phyloP scores from a whole-genome alignment of 345 rosid genomes.

The Erysimum cheiranthoides region DNA sequence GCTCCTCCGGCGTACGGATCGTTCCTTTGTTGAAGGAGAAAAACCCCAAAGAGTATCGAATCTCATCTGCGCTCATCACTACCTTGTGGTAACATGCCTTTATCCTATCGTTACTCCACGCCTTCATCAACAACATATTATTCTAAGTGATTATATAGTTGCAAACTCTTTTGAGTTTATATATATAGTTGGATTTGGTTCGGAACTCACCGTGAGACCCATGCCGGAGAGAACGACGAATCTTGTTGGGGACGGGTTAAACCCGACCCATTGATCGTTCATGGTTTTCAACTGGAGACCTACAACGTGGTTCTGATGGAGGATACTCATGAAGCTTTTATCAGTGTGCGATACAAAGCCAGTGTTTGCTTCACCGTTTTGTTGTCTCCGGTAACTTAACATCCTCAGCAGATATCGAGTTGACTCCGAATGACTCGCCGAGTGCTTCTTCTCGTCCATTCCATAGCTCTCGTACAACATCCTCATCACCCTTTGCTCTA shows the following conservation, averaged over 20 bases:
- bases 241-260: conserved; percentile 57
- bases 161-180: no score
- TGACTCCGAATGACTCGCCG: conserved; percentile 47
- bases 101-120: conserved; percentile 75
- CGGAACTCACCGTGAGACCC: conserved; percentile 57
- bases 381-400: conserved; percentile 52
- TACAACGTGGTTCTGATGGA: conserved; percentile 61
- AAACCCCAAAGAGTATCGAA: conserved; percentile 57
- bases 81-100: conserved; percentile 63
- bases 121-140: conserved; percentile 43
- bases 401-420: conserved; percentile 59
- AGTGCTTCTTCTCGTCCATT: conserved; percentile 45
- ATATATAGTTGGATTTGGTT: background rate
- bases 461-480: conserved; percentile 75
- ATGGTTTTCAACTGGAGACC: conserved; percentile 59
- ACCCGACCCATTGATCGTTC: conserved; percentile 53
- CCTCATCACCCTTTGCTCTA: conserved; percentile 56
- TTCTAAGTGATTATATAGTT: no score
- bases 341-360: conserved; percentile 64
- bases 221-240: conserved; percentile 66
- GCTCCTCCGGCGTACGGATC: conserved; percentile 53
- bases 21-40: conserved; percentile 56
- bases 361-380: conserved; percentile 47
- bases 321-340: conserved; percentile 61
- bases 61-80: conserved; percentile 49